These are phyloP conservation scores for Afroboletus lepidellus DNA, from an alignment of 1,284 basidiomycete species.

Conservation along the genomic window DNA sequence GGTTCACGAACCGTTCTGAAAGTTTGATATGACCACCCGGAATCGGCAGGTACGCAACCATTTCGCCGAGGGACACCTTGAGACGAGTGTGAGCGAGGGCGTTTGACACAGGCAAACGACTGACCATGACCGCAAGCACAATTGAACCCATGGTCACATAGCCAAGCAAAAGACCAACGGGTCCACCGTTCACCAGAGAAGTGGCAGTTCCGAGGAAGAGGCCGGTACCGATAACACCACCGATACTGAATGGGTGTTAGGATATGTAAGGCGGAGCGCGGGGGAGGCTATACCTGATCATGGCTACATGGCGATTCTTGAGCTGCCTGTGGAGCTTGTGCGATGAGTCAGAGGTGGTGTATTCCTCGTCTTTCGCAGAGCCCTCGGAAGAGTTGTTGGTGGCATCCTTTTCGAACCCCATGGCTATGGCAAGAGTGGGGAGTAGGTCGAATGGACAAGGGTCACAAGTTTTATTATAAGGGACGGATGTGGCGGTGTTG, in stretches of 20 bases:
- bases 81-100: slow-evolving; percentile 1
- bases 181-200: slow-evolving; percentile 56
- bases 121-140: slow-evolving; percentile 59
- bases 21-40: slow-evolving; percentile 66
- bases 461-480: neutral
- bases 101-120: slow-evolving; percentile 1
- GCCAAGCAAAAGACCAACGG: slow-evolving; percentile 63
- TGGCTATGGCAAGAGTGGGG: neutral
- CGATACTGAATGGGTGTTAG: slow-evolving; percentile 41
- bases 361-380: slow-evolving; percentile 27
- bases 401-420: slow-evolving; percentile 27
- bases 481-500: slow-evolving; percentile 17
- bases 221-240: slow-evolving; percentile 76
- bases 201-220: slow-evolving; percentile 66
- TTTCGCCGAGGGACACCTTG: slow-evolving; percentile 41
- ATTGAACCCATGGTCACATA: slow-evolving; percentile 61
- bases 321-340: slow-evolving; percentile 51
- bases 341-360: slow-evolving; percentile 1
- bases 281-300: slow-evolving; percentile 53
- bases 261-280: neutral
- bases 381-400: slow-evolving; percentile 8
- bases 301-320: slow-evolving; percentile 67
- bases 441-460: neutral
- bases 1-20: slow-evolving; percentile 69
- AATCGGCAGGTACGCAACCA: slow-evolving; percentile 43